Evolutionary conservation across 768 basidiomycete genomes (phyloP).

Genomic region (Leccinum variicolor): DNA sequence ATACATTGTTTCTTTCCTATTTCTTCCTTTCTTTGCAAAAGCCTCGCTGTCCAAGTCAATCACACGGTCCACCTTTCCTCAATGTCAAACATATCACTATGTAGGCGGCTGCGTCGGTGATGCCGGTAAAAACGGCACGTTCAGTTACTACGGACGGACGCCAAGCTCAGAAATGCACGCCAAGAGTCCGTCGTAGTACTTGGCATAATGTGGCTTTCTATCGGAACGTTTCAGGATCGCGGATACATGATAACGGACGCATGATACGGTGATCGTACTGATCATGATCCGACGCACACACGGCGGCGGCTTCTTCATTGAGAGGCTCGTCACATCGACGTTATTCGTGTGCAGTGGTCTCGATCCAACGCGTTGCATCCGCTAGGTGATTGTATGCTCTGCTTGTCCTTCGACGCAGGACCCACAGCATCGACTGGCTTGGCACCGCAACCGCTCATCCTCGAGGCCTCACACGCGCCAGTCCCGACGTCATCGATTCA

Average conservation of each 20-base stretch:
- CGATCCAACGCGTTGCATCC: not conserved
- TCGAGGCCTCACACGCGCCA: not conserved
- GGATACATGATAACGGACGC: not conserved
- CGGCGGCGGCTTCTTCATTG: not conserved
- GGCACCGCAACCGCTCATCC: not conserved
- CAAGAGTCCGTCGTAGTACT: no score
- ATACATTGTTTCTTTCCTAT: slow-evolving; percentile 13
- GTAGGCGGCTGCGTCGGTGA: no score
- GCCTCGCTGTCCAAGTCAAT: no score
- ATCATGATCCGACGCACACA: not conserved
- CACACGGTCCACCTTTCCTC: no score
- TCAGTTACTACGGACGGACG: not conserved
- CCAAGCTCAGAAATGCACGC: not conserved
- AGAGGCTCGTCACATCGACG: not conserved
- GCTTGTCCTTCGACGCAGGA: not conserved
- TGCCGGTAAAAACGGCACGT: no score
- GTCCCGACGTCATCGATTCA: not conserved
- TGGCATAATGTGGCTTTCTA: no score
- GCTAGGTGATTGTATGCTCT: not conserved
- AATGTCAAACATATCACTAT: no score
- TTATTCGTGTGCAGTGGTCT: not conserved
- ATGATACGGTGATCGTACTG: not conserved
- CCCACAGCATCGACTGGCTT: not conserved
- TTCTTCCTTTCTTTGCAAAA: slow-evolving; percentile 11
- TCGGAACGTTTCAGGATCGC: not conserved